Evolutionary conservation across 2,329 filamentous ascomycete genomes (phyloP), one percentile per base, ranked within the genome.

Genomic region (Exophiala sp.): DNA sequence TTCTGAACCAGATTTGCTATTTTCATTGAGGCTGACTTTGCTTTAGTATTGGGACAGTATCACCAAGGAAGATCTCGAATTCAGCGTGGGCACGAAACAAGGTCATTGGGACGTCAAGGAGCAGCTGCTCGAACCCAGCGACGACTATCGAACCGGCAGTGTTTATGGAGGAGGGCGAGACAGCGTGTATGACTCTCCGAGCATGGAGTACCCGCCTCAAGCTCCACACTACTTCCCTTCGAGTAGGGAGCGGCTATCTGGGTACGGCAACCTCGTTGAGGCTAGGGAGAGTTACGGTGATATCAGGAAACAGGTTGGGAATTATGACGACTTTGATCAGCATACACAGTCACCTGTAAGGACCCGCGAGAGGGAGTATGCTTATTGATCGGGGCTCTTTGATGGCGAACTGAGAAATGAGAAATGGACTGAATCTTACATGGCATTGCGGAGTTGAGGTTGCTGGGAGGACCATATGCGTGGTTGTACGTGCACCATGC

Each of bases 91-190:
- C 61, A 90, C 90, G 55, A 89, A 92, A 71, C 88, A 89, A 74
- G 95, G 96, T 75, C 96, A 94, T 71, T 99, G 94, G 94, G 94
- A 99, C 69, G 88, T 97, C 68, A 97, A 97, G 76, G 92, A 97
- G 59, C 79, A 89, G 9, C 78, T 94, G 14, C 83, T 86, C 41
- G 89, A 94, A n/a, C 52, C 56, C 35, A 48, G 18, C 18, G 57
- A 60, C 61, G 89, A 94, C 52, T 88, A 92, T 55, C 85, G 87
- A 55, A 82, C 52, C 8, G 5, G 7, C 24, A 58, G 51, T 42
- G 38, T 58, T 33, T 57, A 58, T n/a, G 55, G 52, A 18, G 46
- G 38, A 21, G 53, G 52, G 9, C 49, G 88, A 54, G 77, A 77
- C 18, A 91, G 88, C 2, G 72, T 87, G 42, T 94, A 91, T 71